Base-by-base conservation (phyloP, 2,329 filamentous ascomycete genomes). In the Epichloe uncinata region DNA sequence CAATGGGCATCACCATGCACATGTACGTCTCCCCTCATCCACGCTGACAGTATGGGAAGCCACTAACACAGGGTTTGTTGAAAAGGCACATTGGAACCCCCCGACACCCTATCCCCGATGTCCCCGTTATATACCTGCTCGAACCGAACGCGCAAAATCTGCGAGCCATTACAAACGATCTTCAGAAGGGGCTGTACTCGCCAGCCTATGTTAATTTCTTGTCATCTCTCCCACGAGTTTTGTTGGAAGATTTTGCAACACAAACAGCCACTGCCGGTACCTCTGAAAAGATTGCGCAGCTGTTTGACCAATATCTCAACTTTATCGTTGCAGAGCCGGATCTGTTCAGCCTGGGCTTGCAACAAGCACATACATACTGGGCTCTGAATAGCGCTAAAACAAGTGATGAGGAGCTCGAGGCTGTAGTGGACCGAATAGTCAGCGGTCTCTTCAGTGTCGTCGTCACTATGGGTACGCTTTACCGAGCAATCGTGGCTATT, bases 191-290 rank as follows among this genome's bases (percentile, higher is more conserved):
- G 45, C 78, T 98, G 30, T 98, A 98, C 68, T 84, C 87, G 26
- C 90, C 91, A 0, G 91, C 91, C 54, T 94, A 97, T 64, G 81
- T 98, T 69, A 98, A 98, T 72, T 96, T 98, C 67, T 80, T 97
- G 49, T 95, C 88, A 42, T 96, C 91, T 16, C 83, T 98, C 64
- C 87, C 91, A 4, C 79, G 93, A 55, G 84, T 89, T 7, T 74
- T 97, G 15, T 79, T 98, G 47, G 93, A 98, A 72, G 91, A 97
- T 54, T 97, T 98, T 64, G 93, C 90, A 4, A 77, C 86, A 15
- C 83, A 95, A 63, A 94, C 91, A 11, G 90, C 88, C 5, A 72
- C 85, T 33, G 82, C 88, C 12, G 87, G 84, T 26, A 95, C 89
- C 0, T 82, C 91, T 5, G 91, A 97, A 58, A 82, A 86, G 60